Percentiles rank a stretch among this genome's conserved stretches.
These are phyloP conservation scores for Coniferiporia weirii DNA, from an alignment of 1,284 basidiomycete species.

Conservation along the genomic window DNA sequence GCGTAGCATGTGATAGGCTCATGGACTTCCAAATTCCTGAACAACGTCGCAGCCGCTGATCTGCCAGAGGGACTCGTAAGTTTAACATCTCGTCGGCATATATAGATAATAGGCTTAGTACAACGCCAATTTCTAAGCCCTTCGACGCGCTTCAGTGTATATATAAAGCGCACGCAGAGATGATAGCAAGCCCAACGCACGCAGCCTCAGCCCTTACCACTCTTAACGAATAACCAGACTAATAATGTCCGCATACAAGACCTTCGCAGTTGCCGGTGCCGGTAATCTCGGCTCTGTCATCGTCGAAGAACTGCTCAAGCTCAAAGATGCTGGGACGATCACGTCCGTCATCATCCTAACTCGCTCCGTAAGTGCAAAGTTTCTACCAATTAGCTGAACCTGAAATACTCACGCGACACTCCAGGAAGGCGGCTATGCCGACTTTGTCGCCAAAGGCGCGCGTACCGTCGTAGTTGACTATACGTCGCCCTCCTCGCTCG, in stretches of 20 bases:
- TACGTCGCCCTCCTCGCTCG: conserved; percentile 26
- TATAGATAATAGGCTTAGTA: no score
- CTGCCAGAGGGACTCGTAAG: no score
- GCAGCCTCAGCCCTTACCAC: no score
- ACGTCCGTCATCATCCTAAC: conserved; percentile 9
- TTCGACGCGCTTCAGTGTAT: no score
- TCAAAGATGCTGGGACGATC: conserved; percentile 13
- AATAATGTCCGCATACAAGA: conserved; percentile 23
- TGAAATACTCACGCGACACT: background rate
- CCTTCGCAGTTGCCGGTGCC: conserved; percentile 23
- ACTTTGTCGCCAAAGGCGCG: conserved; percentile 22
- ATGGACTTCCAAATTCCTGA: no score
- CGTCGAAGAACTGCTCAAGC: conserved; percentile 22
- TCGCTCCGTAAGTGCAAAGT: conserved; percentile 18
- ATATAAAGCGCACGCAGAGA: no score
- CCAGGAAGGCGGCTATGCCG: background rate
- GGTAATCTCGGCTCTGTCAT: conserved; percentile 24
- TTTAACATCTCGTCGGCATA: no score
- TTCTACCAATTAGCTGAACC: no score
- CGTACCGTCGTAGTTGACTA: conserved; percentile 30
- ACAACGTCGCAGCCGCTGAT: no score
- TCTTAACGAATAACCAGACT: background rate
- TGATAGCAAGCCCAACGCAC: no score
- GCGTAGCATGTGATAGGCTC: no score
- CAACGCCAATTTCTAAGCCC: no score